Evolutionary conservation across 2,329 filamentous ascomycete genomes (phyloP).

Genomic region (Cercospora nicotianae): DNA sequence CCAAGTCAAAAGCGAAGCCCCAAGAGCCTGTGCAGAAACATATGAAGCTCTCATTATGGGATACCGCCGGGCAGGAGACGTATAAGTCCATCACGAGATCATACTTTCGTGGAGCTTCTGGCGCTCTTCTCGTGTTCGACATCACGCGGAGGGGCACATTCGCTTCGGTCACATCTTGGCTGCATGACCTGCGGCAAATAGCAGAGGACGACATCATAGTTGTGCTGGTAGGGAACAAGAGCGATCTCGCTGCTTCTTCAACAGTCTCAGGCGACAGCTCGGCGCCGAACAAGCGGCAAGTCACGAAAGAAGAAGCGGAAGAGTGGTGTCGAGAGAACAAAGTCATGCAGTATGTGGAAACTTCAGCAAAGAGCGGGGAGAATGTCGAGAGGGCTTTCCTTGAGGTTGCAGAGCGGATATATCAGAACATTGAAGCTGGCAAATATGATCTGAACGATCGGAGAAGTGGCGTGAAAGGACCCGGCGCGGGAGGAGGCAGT

Average conservation of each 20-base stretch:
- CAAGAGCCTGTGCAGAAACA: conserved; percentile 59
- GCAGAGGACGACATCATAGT: conserved; percentile 95
- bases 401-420: conserved; percentile 91
- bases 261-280: conserved; percentile 38
- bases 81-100: conserved; percentile 95
- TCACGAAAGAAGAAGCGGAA: conserved; percentile 78
- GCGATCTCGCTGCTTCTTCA: conserved; percentile 65
- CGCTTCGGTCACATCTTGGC: conserved; percentile 84
- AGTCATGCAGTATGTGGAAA: conserved; percentile 92
- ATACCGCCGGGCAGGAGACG: conserved; percentile 94
- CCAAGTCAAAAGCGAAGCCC: conserved; percentile 41
- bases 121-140: conserved; percentile 88
- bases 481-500: conserved; percentile 51
- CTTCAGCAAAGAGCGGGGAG: conserved; percentile 90
- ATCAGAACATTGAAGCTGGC: conserved; percentile 92
- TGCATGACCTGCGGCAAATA: conserved; percentile 89
- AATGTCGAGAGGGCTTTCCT: conserved; percentile 92
- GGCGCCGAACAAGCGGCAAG: conserved; percentile 68
- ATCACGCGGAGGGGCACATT: conserved; percentile 86
- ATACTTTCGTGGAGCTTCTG: conserved; percentile 82
- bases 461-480: conserved; percentile 83
- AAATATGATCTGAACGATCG: conserved; percentile 93
- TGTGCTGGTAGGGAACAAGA: conserved; percentile 93
- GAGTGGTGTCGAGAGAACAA: conserved; percentile 85
- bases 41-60: conserved; percentile 95